A percentile compares a stretch with the other conserved stretches of the same genome.
Conservation (phyloP, 352 stramenopile species). For the Pythium apleroticum region DNA sequence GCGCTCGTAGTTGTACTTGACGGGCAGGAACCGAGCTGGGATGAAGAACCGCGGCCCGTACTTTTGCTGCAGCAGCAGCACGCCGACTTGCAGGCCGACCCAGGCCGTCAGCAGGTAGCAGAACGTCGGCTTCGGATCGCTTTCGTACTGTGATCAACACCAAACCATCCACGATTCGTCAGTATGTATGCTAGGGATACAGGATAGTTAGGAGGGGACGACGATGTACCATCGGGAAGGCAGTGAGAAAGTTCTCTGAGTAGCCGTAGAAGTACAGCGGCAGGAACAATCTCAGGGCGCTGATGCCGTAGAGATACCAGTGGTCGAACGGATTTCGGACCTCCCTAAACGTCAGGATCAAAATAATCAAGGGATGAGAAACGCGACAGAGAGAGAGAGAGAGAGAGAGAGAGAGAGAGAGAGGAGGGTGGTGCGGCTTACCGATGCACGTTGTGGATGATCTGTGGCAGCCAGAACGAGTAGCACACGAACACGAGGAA, state of each 20-base stretch:
- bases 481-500: slow-evolving; percentile 94
- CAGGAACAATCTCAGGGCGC: slow-evolving; percentile 89
- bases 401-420: neutral
- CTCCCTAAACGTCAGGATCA: slow-evolving; percentile 48
- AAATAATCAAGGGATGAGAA: neutral
- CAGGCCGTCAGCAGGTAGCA: slow-evolving; percentile 87
- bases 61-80: slow-evolving; percentile 91
- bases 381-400: neutral
- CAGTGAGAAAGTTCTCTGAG: slow-evolving; percentile 91
- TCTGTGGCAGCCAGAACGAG: slow-evolving; percentile 99
- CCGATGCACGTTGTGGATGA: slow-evolving; percentile 94
- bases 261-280: slow-evolving; percentile 97
- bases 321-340: slow-evolving; percentile 93
- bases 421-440: slow-evolving; percentile 14
- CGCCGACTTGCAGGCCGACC: slow-evolving; percentile 91
- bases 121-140: slow-evolving; percentile 58
- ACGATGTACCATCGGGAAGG: slow-evolving; percentile 71
- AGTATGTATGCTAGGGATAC: neutral
- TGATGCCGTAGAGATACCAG: slow-evolving; percentile 96
- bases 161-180: neutral
- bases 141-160: slow-evolving; percentile 53
- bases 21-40: slow-evolving; percentile 92
- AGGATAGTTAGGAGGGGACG: neutral
- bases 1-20: slow-evolving; percentile 98
- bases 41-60: slow-evolving; percentile 96